Conservation (phyloP, 768 basidiomycete species). For the Xerocomellus dryophilus region DNA sequence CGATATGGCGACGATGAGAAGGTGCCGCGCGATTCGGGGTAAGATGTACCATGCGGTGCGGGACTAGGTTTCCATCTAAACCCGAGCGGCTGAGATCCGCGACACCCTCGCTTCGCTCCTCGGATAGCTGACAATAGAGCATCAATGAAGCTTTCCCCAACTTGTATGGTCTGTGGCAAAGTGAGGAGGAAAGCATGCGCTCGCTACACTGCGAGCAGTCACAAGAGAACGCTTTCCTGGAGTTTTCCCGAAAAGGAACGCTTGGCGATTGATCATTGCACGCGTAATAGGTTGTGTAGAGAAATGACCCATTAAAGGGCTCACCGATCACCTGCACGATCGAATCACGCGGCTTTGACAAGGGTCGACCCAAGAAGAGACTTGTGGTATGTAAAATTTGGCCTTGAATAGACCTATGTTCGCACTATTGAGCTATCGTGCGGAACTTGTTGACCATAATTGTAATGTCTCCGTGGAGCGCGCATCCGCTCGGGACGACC, state of each 20-base stretch:
- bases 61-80: not conserved
- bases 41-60: constrained; percentile 7
- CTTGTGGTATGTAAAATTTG: not conserved
- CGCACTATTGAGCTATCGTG: not conserved
- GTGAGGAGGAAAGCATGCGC: not conserved
- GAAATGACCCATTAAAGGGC: not conserved
- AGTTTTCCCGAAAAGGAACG: not conserved
- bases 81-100: not conserved
- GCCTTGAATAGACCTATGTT: constrained; percentile 4
- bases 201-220: not conserved
- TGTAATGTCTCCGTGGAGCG: not conserved
- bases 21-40: not conserved
- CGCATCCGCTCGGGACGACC: not conserved
- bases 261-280: not conserved
- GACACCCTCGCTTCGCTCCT: not conserved
- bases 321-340: constrained; percentile 1
- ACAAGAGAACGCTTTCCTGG: not conserved
- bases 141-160: not conserved
- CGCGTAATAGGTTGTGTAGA: not conserved
- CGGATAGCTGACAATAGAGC: not conserved
- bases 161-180: not conserved
- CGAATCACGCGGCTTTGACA: not conserved
- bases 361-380: not conserved
- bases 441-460: not conserved
- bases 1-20: not conserved